Evolutionary conservation across 768 basidiomycete species (phyloP), one percentile per base, ranked within the genome.

Genomic region (Collybiopsis confluens): DNA sequence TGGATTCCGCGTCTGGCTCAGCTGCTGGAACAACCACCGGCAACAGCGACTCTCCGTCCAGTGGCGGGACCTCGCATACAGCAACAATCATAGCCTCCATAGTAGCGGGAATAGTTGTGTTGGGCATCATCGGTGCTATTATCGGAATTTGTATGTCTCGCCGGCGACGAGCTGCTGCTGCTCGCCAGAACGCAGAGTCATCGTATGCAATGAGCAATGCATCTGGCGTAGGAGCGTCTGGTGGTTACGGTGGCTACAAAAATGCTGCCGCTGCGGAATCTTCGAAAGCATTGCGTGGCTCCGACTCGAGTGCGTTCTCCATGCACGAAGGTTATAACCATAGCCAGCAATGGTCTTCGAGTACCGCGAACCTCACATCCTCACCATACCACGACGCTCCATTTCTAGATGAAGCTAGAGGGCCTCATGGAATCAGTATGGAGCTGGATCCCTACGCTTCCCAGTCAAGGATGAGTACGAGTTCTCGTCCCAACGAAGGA

Each of bases 291-390:
- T 59, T 64, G 52, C 70, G 82, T 37, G 68, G 68, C 68, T 83
- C 84, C 57, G 81, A 86, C 70, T 82, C 84, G 61, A 85, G 83
- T 57, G 79, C 85, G 33, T 88, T 89, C 62, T 87, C 88, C n/a
- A 65, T 90, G 61, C 79, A 81, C 59, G 84, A 85, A 64, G 79
- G 78, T 52, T 54, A 21, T 58, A 83, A 81, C 61, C 59, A 71
- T 52, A 81, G 77, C 60, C 74, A 73, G 59, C 73, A 77, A 45
- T 85, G 83, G 83, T 81, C 81, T 58, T 72, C 73, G 44, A 86
- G 83, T 64, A 73, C 65, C 18, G 57, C 64, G 54, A 36, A 52
- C 49, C 24, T 48, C 40, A 33, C 33, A 40, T 33, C 44, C 36
- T 65, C 38, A 4, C 51, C 51, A 27, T 68, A 45, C 60, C 58